Base-by-base conservation (phyloP, 2,329 filamentous ascomycete species). In the Myriosclerotinia duriaeana region DNA sequence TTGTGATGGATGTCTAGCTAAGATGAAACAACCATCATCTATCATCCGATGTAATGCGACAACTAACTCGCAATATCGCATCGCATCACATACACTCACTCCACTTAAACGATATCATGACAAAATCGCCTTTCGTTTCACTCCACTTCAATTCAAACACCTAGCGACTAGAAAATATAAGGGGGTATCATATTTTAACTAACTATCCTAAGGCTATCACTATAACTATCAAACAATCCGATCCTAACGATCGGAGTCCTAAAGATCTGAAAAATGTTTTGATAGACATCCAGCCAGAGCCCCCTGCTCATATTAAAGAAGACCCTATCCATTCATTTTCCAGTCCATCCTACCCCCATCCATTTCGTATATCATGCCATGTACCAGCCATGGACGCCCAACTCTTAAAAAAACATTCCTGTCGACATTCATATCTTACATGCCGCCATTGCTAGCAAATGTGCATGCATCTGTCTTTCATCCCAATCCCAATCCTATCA, bases 361-460 rank as follows among this genome's bases (percentile, higher is more conserved):
- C 44, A 14, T 22, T 48, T 52, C 53, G 9, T 38, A 50, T 52
- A 60, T 53, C 38, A 52, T 48, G 46, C n/a, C 54, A 34, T 34
- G 30, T 65, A 61, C 63, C 42, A 65, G 46, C 42, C 63, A 65
- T 65, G 54, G 46, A 26, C 38, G 22, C 54, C 22, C 64, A 42
- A 62, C 22, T 44, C 44, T 62, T 53, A 52, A 6, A 48, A 5
- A 48, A 58, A 46, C 53, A 60, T n/a, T 22, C 26, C 40, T 14
- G 42, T 64, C 38, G 20, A 60, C 22, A 59, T 52, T 59, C 53
- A 40, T 65, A 60, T 65, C 63, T 50, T 65, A 65, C 54, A 65
- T 65, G 40, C 63, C 60, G 52, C 61, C 26, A 65, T 65, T 52
- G 63, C 54, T 65, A 65, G 63, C 63, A 26, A 53, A 52, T 46